phyloP scores from a whole-genome alignment of 257 asterid genomes.

The Primulina tabacum region DNA sequence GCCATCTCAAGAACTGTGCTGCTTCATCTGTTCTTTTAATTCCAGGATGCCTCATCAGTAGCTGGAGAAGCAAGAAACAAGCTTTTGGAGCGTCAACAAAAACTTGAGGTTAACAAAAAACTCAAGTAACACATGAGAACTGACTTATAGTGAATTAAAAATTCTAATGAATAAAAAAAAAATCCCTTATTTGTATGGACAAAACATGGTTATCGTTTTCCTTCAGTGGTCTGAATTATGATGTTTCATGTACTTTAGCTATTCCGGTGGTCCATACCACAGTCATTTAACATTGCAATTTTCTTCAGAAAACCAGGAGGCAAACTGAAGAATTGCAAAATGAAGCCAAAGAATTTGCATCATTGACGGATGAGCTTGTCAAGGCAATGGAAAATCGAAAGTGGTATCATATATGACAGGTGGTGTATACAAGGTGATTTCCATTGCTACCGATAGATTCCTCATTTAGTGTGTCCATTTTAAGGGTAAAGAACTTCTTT shows the following conservation, averaged over 20 bases:
- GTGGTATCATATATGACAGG: constrained; percentile 74
- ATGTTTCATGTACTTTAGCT: constrained; percentile 9
- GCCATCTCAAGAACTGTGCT: constrained; percentile 17
- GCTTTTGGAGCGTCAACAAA: constrained; percentile 86
- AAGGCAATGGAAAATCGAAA: constrained; percentile 86
- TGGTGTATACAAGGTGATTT: neutral
- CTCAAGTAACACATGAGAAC: neutral
- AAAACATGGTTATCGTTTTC: neutral
- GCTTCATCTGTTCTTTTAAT: constrained; percentile 23
- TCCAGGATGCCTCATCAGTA: constrained; percentile 81
- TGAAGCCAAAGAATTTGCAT: constrained; percentile 88
- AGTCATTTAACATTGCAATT: constrained; percentile 5
- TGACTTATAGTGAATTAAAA: neutral
- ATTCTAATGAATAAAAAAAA: neutral
- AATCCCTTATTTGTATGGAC: neutral
- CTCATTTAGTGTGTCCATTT: neutral
- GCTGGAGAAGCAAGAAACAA: constrained; percentile 87
- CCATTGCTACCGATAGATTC: constrained; percentile 7
- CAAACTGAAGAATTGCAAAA: constrained; percentile 71
- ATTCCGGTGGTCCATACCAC: constrained; percentile 8
- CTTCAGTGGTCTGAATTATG: constrained; percentile 2
- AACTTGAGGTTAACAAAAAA: constrained; percentile 64
- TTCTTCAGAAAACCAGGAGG: constrained; percentile 59
- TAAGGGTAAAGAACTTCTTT: neutral
- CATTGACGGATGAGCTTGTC: constrained; percentile 85